Conservation (phyloP, 2,329 filamentous ascomycete species). For the Xylaria sp. region DNA sequence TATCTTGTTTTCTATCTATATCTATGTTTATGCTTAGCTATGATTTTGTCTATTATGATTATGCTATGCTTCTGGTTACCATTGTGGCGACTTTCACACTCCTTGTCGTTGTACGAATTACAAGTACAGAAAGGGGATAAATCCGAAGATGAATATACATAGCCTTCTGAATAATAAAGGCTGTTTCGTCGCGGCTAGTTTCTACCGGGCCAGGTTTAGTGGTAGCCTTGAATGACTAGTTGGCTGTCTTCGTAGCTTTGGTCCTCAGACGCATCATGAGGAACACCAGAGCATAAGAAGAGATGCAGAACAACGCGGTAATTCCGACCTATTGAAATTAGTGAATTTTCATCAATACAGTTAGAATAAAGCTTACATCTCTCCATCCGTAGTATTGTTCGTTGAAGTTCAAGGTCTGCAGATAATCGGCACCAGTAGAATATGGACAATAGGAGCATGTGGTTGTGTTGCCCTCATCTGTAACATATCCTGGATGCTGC, state of each 20-base stretch:
- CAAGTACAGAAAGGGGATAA: neutral
- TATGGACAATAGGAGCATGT: neutral
- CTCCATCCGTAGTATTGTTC: conserved; percentile 20
- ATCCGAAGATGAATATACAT: neutral
- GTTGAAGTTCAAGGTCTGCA: conserved; percentile 16
- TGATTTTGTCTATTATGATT: neutral
- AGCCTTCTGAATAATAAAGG: too few relatives aligned
- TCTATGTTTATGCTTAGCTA: neutral
- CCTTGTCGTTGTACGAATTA: neutral
- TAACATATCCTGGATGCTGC: neutral
- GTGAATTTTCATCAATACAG: neutral
- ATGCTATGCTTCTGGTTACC: neutral
- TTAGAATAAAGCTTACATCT: conserved; percentile 17
- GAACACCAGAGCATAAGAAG: conserved; percentile 26
- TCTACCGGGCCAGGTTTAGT: neutral
- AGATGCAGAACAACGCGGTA: conserved; percentile 22
- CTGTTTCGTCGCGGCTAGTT: too few relatives aligned
- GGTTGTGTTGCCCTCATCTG: neutral
- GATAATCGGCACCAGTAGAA: conserved; percentile 64
- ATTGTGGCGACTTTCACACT: too few relatives aligned
- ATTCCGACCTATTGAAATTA: conserved; percentile 19
- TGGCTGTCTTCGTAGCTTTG: conserved; percentile 29
- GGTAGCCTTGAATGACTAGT: neutral
- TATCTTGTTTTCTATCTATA: too few relatives aligned
- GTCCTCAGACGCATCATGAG: conserved; percentile 27